phyloP scores from a whole-genome alignment of 495 filamentous ascomycete genomes.

The Collariella sp. region DNA sequence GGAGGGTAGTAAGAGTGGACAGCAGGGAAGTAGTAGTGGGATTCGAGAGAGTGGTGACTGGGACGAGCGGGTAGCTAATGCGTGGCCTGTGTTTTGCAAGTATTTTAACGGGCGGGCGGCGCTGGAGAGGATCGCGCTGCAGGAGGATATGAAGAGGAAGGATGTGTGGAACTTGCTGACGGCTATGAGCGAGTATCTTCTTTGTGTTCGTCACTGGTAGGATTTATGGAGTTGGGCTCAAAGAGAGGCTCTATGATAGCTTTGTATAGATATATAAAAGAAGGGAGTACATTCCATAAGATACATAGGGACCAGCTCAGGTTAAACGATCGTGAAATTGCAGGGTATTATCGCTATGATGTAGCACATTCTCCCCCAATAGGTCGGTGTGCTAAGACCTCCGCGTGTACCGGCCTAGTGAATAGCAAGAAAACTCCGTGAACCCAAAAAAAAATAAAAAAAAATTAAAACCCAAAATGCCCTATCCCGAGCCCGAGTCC shows the following conservation, averaged over 20 bases:
- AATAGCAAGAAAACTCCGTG: no score
- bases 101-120: slow-evolving; percentile 86
- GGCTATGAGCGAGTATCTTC: slow-evolving; percentile 50
- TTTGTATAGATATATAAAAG: no score
- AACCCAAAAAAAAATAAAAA: slow-evolving; percentile 3
- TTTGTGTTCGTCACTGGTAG: slow-evolving; percentile 52
- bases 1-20: neutral
- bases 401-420: no score
- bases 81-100: slow-evolving; percentile 52
- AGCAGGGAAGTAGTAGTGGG: neutral
- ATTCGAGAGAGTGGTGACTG: slow-evolving; percentile 13
- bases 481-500: slow-evolving; percentile 1
- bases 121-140: slow-evolving; percentile 73
- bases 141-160: slow-evolving; percentile 79
- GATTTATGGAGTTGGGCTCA: no score
- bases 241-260: no score
- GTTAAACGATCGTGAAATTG: no score
- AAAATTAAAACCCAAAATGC: slow-evolving; percentile 5
- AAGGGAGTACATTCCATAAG: no score
- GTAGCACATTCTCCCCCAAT: no score
- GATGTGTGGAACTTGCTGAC: slow-evolving; percentile 60
- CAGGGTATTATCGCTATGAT: no score
- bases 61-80: slow-evolving; percentile 38
- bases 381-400: no score
- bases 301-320: no score